Evolutionary conservation across 768 basidiomycete genomes (phyloP).

Genomic region (Hygrophoropsis aurantiaca): DNA sequence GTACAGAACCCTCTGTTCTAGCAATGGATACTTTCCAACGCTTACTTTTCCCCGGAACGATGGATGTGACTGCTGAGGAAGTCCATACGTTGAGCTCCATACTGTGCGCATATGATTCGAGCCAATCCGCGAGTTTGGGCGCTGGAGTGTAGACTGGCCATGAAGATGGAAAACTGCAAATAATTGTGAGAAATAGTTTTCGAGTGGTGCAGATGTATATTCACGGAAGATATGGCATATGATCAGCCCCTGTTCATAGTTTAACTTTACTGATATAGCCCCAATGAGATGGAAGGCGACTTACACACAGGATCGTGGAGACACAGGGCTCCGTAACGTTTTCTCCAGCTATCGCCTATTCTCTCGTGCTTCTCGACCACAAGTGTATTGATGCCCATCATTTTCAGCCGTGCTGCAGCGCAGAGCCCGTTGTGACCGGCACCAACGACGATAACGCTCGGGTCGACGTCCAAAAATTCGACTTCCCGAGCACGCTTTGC

Average conservation of each 20-base stretch:
- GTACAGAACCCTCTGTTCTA: conserved; percentile 26
- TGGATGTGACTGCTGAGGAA: background rate
- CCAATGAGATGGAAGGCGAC: conserved; percentile 20
- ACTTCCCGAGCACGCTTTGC: conserved; percentile 2
- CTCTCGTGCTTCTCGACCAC: conserved; percentile 7
- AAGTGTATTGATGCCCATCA: conserved; percentile 1
- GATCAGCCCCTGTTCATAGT: conserved; percentile 28
- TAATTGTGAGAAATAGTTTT: conserved; percentile 24
- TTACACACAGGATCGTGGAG: conserved; percentile 4
- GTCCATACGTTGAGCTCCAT: conserved; percentile 49
- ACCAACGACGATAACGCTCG: conserved; percentile 46
- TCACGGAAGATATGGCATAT: conserved; percentile 49
- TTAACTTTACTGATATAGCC: conserved; percentile 10
- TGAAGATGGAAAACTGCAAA: conserved; percentile 38
- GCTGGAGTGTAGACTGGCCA: conserved; percentile 43
- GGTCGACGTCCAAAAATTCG: conserved; percentile 31
- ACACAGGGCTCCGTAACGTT: conserved; percentile 4
- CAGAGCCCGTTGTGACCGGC: conserved; percentile 51
- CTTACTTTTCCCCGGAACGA: background rate
- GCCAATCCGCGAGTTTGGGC: conserved; percentile 44
- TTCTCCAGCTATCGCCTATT: conserved; percentile 6
- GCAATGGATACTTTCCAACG: conserved; percentile 40
- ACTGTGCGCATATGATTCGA: conserved; percentile 39
- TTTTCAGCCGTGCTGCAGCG: conserved; percentile 46
- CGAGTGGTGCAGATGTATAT: conserved; percentile 12